A percentile compares a stretch with the other conserved stretches of the same genome.
Evolutionary conservation across 2,329 filamentous ascomycete genomes (phyloP).

Genomic region (Ascochyta fabae): DNA sequence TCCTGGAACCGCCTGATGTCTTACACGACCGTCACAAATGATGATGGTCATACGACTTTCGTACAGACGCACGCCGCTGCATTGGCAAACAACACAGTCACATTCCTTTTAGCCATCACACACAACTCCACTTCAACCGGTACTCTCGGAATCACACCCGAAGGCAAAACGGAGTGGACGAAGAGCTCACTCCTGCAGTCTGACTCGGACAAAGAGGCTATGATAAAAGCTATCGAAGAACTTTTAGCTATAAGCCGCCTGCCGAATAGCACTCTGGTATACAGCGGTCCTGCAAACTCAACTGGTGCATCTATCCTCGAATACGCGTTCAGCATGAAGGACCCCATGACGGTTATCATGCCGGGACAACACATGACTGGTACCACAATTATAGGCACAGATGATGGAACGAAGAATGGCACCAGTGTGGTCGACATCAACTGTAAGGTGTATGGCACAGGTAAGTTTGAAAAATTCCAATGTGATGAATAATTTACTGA

Average conservation of each 20-base stretch:
- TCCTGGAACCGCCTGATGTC: constrained; percentile 52
- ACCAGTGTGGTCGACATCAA: constrained; percentile 67
- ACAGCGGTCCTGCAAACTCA: constrained; percentile 40
- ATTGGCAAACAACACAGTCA: constrained; percentile 23
- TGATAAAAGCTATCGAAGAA: constrained; percentile 53
- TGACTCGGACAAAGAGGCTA: constrained; percentile 40
- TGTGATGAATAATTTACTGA: not conserved
- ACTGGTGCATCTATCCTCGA: constrained; percentile 49
- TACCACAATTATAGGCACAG: constrained; percentile 57
- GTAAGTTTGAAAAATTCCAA: not conserved
- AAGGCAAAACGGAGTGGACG: constrained; percentile 48
- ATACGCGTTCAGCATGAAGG: constrained; percentile 13
- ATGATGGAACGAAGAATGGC: constrained; percentile 53
- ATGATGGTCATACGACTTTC: constrained; percentile 38
- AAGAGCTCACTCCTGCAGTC: constrained; percentile 59
- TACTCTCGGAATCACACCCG: constrained; percentile 26
- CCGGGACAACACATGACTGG: constrained; percentile 48
- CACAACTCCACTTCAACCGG: constrained; percentile 29
- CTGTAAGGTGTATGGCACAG: constrained; percentile 63
- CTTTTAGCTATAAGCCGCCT: constrained; percentile 37
- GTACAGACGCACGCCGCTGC: constrained; percentile 52
- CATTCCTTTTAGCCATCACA: constrained; percentile 23
- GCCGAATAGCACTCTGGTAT: constrained; percentile 20
- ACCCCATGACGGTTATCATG: not conserved
- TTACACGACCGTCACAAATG: constrained; percentile 50